Percentiles rank a stretch among this genome's conserved stretches.
phyloP scores from a whole-genome alignment of 306 rosid genomes.

The Fragaria iinumae region DNA sequence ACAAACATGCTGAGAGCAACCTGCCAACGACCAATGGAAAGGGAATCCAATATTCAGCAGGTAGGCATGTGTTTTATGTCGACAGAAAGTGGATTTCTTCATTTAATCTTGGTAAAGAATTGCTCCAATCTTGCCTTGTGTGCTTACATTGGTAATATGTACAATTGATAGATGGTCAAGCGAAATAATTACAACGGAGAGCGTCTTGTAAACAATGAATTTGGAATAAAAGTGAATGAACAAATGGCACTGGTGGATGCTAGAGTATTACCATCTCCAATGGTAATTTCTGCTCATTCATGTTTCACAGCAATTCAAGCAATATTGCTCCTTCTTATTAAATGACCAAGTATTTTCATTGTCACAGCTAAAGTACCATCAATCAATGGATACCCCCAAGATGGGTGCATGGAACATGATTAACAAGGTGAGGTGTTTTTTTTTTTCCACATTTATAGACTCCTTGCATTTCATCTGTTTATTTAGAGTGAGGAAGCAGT shows the following conservation, averaged over 20 bases:
- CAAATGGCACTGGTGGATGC: slow-evolving; percentile 41
- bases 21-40: slow-evolving; percentile 50
- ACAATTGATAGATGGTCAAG: slow-evolving; percentile 29
- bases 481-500: not conserved
- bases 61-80: slow-evolving; percentile 20
- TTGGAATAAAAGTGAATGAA: slow-evolving; percentile 44
- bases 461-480: not conserved
- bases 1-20: slow-evolving; percentile 52
- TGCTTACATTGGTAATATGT: not conserved
- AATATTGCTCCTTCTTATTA: not conserved
- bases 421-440: slow-evolving; percentile 46
- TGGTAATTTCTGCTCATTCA: slow-evolving; percentile 30
- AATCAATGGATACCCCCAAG: slow-evolving; percentile 40
- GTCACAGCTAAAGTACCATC: slow-evolving; percentile 61
- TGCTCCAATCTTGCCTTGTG: not conserved
- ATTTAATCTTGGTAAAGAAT: too few species aligned
- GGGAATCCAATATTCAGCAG: slow-evolving; percentile 34
- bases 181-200: slow-evolving; percentile 30
- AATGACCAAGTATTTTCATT: not conserved
- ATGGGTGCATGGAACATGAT: slow-evolving; percentile 95
- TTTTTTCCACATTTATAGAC: not conserved
- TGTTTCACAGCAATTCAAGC: not conserved
- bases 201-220: slow-evolving; percentile 21
- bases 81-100: not conserved
- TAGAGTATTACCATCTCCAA: slow-evolving; percentile 67